Evolutionary conservation across 1,139 yeast species (phyloP), one percentile per base, ranked within the genome.

Genomic region (Yamadazyma songkhlaensis): DNA sequence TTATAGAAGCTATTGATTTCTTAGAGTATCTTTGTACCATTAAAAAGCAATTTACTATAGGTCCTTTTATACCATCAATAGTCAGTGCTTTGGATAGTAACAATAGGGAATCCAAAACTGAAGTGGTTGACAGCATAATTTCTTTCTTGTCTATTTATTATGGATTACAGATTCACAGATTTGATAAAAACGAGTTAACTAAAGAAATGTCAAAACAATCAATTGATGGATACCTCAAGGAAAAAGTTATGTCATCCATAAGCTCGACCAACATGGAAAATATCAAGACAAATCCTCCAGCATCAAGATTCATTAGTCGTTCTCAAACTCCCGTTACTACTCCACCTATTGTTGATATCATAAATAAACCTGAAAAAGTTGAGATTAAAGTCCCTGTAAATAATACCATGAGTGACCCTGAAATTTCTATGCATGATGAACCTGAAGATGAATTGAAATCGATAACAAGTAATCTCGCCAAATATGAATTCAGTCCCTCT

Each of bases 151-250:
- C 49, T 2, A 48, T 47, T 35, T 65, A 60, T 48, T 67, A 62
- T 43, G 50, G 50, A 27, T 42, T 57, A 39, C 56, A 54, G 39
- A 60, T 54, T 20, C 64, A 64, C 40, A 46, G 52, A 26, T 42
- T 56, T 29, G 55, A 55, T 12, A 66, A 68, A 46, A 61, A 57
- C 13, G 85, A 79, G 40, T 62, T 84, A 27, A 59, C 70, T 4
- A 61, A 62, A 20, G 80, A 78, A 37, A 49, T 84, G 43, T 61
- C 63, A 27, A 45, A 49, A 6, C 72, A 71, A 35, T 56, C 60
- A n/a, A 60, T 78, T 1, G 57, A 64, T 0, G 37, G 49, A 2
- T 39, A 50, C 21, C 48, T 56, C 14, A 61, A 64, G 2, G 48
- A 54, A 3, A 48, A 53, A 9, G 48, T 74, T 1, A 50, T 72